These are phyloP conservation scores for Bathelium albidoporum DNA, from an alignment of 495 filamentous ascomycete genomes.

Conservation along the genomic window DNA sequence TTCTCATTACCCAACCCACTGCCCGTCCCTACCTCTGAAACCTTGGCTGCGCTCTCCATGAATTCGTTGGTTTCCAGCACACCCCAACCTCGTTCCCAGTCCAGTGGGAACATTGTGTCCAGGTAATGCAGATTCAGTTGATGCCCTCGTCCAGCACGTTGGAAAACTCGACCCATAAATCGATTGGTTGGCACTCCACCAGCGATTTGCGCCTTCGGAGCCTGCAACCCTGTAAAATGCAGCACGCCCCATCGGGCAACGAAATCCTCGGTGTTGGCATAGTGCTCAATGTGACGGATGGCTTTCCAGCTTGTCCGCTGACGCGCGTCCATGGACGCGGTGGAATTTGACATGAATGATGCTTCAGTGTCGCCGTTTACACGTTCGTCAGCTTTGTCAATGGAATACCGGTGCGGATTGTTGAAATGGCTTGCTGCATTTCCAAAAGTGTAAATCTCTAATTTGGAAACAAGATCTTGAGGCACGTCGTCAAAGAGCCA, in stretches of 20 bases:
- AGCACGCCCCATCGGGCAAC: conserved; percentile 69
- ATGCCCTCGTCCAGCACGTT: conserved; percentile 56
- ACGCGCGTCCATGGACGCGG: neutral
- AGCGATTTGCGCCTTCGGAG: neutral
- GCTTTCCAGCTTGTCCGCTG: conserved; percentile 28
- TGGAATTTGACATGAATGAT: conserved; percentile 11
- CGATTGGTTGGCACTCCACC: conserved; percentile 29
- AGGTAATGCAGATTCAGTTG: conserved; percentile 74
- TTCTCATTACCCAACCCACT: neutral
- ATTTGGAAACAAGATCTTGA: conserved; percentile 50
- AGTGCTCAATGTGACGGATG: conserved; percentile 74
- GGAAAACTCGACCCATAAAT: conserved; percentile 68
- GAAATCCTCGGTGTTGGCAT: conserved; percentile 66
- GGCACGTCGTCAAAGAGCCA: conserved; percentile 70
- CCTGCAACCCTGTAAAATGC: conserved; percentile 44
- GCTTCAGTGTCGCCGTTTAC: conserved; percentile 12
- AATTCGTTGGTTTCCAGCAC: conserved; percentile 40
- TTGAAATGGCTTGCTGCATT: conserved; percentile 83
- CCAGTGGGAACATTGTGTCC: conserved; percentile 62
- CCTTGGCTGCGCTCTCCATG: conserved; percentile 43
- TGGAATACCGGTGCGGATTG: conserved; percentile 50
- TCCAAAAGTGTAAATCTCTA: conserved; percentile 83
- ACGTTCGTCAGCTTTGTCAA: conserved; percentile 7
- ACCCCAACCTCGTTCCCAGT: conserved; percentile 24
- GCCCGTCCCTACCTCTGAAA: conserved; percentile 17